phyloP scores from a whole-genome alignment of 2,329 filamentous ascomycete genomes.

The Alternaria gaisen region DNA sequence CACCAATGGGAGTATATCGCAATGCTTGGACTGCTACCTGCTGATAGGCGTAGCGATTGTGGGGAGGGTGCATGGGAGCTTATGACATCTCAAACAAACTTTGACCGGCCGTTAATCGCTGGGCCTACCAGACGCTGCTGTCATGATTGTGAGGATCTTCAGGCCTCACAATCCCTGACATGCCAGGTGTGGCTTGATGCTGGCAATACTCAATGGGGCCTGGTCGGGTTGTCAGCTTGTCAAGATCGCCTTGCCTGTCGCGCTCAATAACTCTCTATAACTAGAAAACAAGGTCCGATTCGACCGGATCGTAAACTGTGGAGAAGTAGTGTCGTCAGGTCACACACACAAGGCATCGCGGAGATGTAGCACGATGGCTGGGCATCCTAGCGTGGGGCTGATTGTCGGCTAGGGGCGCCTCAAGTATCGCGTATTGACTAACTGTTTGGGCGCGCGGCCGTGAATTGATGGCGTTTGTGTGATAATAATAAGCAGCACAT shows the following conservation, averaged over 20 bases:
- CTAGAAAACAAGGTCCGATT: constrained; percentile 8
- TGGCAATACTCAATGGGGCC: constrained; percentile 38
- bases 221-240: constrained; percentile 21
- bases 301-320: constrained; percentile 9
- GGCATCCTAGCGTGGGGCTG: constrained; percentile 39
- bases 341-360: constrained; percentile 27
- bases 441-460: constrained; percentile 32
- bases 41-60: constrained; percentile 40
- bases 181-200: constrained; percentile 38
- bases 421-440: constrained; percentile 39
- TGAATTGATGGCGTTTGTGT: constrained; percentile 41
- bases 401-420: constrained; percentile 35
- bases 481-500: constrained; percentile 40
- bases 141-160: constrained; percentile 40
- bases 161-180: constrained; percentile 36
- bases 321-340: constrained; percentile 25
- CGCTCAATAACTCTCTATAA: constrained; percentile 16
- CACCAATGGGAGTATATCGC: constrained; percentile 13
- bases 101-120: constrained; percentile 40
- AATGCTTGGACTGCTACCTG: constrained; percentile 31
- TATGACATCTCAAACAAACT: constrained; percentile 40
- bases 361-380: constrained; percentile 30
- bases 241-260: constrained; percentile 16
- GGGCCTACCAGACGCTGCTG: constrained; percentile 32
- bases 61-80: constrained; percentile 34